Evolutionary conservation across 2,329 filamentous ascomycete species (phyloP), one percentile per base, ranked within the genome.

Genomic region (Parastagonospora avenae): DNA sequence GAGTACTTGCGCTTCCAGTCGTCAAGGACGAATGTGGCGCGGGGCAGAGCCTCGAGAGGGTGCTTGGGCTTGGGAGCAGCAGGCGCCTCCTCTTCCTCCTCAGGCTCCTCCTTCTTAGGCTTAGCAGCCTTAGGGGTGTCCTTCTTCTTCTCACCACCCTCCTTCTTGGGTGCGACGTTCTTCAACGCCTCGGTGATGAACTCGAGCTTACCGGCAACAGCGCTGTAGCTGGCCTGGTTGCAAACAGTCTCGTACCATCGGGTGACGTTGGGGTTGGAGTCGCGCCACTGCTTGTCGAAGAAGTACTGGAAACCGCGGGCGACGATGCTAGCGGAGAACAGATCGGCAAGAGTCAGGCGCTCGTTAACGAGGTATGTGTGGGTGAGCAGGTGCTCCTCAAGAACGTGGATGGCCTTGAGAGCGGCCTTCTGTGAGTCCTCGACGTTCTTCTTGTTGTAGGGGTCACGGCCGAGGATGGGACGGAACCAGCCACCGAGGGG

Each of bases 1-100:
- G 94, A 99, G 87, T 96, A 99, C 78, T 91, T 88, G 74, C 94
- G 92, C 89, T 99, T 99, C 90, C 89, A 96, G 81, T 99, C 94
- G 74, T 99, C 94, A 50, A 99, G 85, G 66, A 89, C 83, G 73
- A 96, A 85, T 51, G 88, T 86, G 56, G 94, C 81, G 75, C 87
- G 89, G 71, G 87, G 86, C 48, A 97, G 89, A 64, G 85, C 77
- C 77, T 96, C 93, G 62, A 96, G 84, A 67, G 94, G 92, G 84
- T 99, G 94, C 89, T 97, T 99, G 75, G 92, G 79, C 88, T 97
- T 97, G 73, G 91, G 90, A 58, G 86, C 84, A 52, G 82, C 77
- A 32, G 76, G 72, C 43, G 80, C 80, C 60, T 84, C 82, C 50
- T 86, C 85, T 52, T 86, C 83, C 49, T 86, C 83, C 49, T 88